A percentile compares a stretch with the other conserved stretches of the same genome.
Conservation (phyloP, 2,329 filamentous ascomycete genomes). For the Aspergillus eucalypticola region DNA sequence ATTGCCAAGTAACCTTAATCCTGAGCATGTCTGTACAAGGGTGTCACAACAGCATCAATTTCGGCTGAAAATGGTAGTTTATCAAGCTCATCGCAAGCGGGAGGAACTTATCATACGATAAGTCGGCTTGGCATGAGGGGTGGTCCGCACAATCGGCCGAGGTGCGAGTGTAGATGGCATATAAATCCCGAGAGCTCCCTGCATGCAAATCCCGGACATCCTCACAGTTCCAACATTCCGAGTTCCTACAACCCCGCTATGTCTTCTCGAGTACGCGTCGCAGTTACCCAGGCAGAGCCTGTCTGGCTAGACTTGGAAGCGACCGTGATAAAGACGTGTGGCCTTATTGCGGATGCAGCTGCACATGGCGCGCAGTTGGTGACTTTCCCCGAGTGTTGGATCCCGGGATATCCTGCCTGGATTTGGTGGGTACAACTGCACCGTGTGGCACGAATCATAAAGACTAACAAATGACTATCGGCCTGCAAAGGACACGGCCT, state of each 20-base stretch:
- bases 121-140: neutral
- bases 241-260: neutral
- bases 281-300: slow-evolving; percentile 55
- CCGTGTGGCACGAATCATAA: neutral
- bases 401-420: slow-evolving; percentile 57
- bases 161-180: neutral
- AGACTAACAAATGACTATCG: neutral
- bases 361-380: slow-evolving; percentile 56
- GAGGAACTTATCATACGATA: neutral
- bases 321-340: slow-evolving; percentile 58
- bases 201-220: neutral
- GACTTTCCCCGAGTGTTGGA: slow-evolving; percentile 57
- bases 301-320: slow-evolving; percentile 60
- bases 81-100: no score
- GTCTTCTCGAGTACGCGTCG: slow-evolving; percentile 11
- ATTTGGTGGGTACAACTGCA: slow-evolving; percentile 36
- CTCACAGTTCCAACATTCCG: neutral
- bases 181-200: neutral
- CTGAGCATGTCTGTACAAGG: no score
- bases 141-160: neutral
- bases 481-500: slow-evolving; percentile 29
- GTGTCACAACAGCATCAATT: no score
- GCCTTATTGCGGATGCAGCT: slow-evolving; percentile 58
- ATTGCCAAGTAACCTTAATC: no score
- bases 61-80: no score